Evolutionary conservation across 2,329 filamentous ascomycete species (phyloP).

Genomic region (Furcasterigmium furcatum): DNA sequence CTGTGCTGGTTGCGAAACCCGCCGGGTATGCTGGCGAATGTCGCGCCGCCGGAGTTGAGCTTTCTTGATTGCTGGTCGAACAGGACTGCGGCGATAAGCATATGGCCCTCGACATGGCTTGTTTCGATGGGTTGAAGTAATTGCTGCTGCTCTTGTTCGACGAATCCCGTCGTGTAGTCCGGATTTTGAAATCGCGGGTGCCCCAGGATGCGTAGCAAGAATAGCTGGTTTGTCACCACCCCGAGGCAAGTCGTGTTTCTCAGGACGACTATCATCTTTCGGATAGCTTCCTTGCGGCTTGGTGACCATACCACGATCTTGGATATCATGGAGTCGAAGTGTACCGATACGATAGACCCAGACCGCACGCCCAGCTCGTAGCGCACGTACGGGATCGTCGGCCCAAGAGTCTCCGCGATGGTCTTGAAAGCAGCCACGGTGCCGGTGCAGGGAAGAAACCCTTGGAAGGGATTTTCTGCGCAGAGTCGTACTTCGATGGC

Average conservation of each 20-base stretch:
- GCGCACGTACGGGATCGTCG: slow-evolving; percentile 21
- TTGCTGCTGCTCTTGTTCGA: slow-evolving; percentile 21
- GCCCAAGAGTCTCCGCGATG: not conserved
- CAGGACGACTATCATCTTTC: slow-evolving; percentile 25
- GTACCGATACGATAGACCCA: slow-evolving; percentile 30
- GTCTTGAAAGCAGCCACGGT: slow-evolving; percentile 24
- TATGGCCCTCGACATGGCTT: not conserved
- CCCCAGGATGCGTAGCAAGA: slow-evolving; percentile 60
- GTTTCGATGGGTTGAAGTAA: not conserved
- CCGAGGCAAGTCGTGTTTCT: slow-evolving; percentile 32
- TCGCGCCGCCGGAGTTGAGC: not conserved
- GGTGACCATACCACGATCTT: slow-evolving; percentile 38
- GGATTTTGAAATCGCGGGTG: slow-evolving; percentile 60
- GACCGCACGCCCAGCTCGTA: slow-evolving; percentile 34
- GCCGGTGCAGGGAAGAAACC: slow-evolving; percentile 17
- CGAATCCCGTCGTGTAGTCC: slow-evolving; percentile 66
- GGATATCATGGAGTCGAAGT: slow-evolving; percentile 41
- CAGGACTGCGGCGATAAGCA: slow-evolving; percentile 3
- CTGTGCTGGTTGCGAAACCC: slow-evolving; percentile 5
- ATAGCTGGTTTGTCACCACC: slow-evolving; percentile 63
- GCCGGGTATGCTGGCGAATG: not conserved
- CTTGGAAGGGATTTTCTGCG: slow-evolving; percentile 27
- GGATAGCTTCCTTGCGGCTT: slow-evolving; percentile 18
- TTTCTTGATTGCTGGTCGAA: not conserved
- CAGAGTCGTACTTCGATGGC: slow-evolving; percentile 37